These are phyloP conservation scores for Fusarium sp. DNA, from an alignment of 2,329 filamentous ascomycete genomes.

Conservation along the genomic window DNA sequence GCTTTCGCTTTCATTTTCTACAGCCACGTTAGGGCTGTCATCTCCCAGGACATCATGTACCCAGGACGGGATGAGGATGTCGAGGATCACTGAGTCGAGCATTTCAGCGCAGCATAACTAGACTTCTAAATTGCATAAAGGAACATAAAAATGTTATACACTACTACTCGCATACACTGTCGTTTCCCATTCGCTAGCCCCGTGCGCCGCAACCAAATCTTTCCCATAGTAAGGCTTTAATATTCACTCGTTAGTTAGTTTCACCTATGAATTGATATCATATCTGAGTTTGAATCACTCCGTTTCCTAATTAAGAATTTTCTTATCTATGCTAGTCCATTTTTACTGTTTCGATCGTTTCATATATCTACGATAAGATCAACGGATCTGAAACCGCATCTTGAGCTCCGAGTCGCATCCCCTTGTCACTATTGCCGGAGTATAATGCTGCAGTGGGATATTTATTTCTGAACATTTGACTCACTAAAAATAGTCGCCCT, in stretches of 20 bases:
- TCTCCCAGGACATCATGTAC: slow-evolving; percentile 64
- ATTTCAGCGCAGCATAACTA: neutral
- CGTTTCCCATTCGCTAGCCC: neutral
- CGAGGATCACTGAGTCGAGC: slow-evolving; percentile 51
- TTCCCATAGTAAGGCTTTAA: neutral
- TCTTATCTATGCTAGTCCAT: neutral
- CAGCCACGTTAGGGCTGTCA: slow-evolving; percentile 55
- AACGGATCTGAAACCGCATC: neutral
- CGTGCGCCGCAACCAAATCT: neutral
- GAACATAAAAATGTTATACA: neutral
- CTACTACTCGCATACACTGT: neutral
- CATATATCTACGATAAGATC: neutral
- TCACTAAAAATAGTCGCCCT: neutral
- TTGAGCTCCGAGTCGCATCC: neutral
- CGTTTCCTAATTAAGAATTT: neutral
- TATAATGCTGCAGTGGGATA: neutral
- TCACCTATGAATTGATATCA: neutral
- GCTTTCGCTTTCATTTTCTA: slow-evolving; percentile 57
- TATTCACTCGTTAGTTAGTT: neutral
- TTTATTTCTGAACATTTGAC: neutral
- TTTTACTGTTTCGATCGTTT: neutral
- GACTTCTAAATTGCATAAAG: neutral
- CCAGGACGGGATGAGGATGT: slow-evolving; percentile 63
- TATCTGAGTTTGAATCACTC: neutral
- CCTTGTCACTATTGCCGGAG: neutral